Evolutionary conservation across 1,284 basidiomycete species (phyloP).

Genomic region (Malassezia brasiliensis): DNA sequence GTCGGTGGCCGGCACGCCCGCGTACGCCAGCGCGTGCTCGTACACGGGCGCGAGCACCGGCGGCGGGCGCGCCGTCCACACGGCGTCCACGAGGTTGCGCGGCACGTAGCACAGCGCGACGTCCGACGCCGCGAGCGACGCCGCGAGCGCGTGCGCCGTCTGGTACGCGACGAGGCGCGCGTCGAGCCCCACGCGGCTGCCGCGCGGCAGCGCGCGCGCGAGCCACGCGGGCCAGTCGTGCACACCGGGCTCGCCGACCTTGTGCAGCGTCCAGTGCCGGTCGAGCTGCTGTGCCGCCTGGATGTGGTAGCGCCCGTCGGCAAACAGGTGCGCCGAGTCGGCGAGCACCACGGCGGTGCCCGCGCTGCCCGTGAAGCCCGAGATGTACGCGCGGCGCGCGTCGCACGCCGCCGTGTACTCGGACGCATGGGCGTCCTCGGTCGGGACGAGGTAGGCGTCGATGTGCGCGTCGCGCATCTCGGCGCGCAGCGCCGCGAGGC

Average conservation of each 20-base stretch:
- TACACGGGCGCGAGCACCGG: conserved; percentile 64
- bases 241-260: conserved; percentile 54
- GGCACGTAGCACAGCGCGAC: conserved; percentile 54
- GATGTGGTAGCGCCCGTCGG: conserved; percentile 80
- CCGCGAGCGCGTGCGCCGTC: conserved; percentile 49
- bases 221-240: conserved; percentile 51
- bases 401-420: conserved; percentile 75
- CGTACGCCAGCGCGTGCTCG: conserved; percentile 63
- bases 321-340: conserved; percentile 56
- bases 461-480: conserved; percentile 26
- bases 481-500: conserved; percentile 54
- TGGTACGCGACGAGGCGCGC: conserved; percentile 74
- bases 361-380: conserved; percentile 75
- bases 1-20: conserved; percentile 54
- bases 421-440: conserved; percentile 77
- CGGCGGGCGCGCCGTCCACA: conserved; percentile 64
- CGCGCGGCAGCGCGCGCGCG: conserved; percentile 50
- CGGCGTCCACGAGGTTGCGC: conserved; percentile 72
- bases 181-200: conserved; percentile 68
- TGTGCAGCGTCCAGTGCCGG: conserved; percentile 64
- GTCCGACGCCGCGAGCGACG: conserved; percentile 7
- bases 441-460: conserved; percentile 57
- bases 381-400: conserved; percentile 71
- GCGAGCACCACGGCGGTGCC: conserved; percentile 67
- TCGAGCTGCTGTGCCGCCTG: conserved; percentile 71